These are phyloP conservation scores for Jaapia argillacea DNA, from an alignment of 768 basidiomycete genomes.

Conservation along the genomic window DNA sequence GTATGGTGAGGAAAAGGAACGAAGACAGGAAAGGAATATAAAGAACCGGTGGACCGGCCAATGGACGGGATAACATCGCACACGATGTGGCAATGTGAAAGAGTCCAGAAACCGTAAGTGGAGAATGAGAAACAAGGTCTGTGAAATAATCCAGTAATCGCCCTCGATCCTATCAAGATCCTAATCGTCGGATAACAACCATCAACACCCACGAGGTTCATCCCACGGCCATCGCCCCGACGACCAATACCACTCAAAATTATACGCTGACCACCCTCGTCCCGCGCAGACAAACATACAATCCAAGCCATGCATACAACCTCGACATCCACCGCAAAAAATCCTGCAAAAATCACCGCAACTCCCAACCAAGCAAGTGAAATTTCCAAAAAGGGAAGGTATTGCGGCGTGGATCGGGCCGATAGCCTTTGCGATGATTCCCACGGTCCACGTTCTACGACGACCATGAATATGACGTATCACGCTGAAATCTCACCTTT, in stretches of 20 bases:
- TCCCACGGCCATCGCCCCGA: neutral
- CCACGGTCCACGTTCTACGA: too few relatives aligned
- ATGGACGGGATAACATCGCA: neutral
- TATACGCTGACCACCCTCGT: neutral
- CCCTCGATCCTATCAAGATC: neutral
- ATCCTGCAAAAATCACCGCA: neutral
- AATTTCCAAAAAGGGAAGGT: too few relatives aligned
- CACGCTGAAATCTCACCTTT: too few relatives aligned
- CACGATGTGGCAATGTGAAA: neutral
- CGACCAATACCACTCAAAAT: neutral
- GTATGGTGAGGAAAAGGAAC: conserved; percentile 16
- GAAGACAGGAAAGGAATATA: conserved; percentile 22
- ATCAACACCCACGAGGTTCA: neutral
- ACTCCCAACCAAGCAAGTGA: neutral
- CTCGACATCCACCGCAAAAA: neutral
- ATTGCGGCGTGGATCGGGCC: too few relatives aligned
- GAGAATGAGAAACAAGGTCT: neutral
- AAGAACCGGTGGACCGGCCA: conserved; percentile 16
- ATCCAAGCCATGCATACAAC: neutral
- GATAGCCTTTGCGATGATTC: too few relatives aligned
- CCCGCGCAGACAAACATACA: neutral
- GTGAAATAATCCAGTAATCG: neutral
- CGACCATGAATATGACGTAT: too few relatives aligned
- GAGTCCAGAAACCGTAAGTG: neutral
- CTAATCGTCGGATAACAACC: neutral